Base-by-base conservation (phyloP, 768 basidiomycete species). In the Tylopilus plumbeoviolaceoides region DNA sequence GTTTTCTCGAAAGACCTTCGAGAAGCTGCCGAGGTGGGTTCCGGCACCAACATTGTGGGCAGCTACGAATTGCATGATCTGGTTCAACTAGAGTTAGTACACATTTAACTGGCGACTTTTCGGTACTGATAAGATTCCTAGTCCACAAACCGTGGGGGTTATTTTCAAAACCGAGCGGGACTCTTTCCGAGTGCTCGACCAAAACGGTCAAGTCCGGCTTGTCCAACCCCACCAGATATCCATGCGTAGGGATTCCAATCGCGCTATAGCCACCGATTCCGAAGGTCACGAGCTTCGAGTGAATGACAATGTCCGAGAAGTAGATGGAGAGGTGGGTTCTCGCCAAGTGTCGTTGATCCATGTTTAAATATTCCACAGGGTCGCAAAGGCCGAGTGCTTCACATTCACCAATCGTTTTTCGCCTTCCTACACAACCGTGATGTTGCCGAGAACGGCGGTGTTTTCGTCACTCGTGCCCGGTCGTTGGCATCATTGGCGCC, bases 101-200 rank as follows among this genome's bases (percentile, higher is more conserved):
- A 12, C 4, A 44, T 4, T 43, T 41, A 36, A 23, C 11, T 42
- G 31, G 40, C 18, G 9, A 20, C 15, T 15, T 48, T 43, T 36
- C 57, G 51, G 21, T 53, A 39, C 57, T 58, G 53, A 59, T 63
- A 39, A 10, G 35, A 15, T 42, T 27, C 27, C 25, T 60, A 98
- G 94, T 70, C 79, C 83, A 28, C 90, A 94, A 68, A 95, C 94
- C 5, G 92, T 94, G 33, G 97, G 94, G 67, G 92, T 98, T 54
- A 97, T 98, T 58, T 97, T 88, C 80, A 95, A 95, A 69, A 95
- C 94, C 1, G 97, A 98, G 67, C 85, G 93, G 14, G 92, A 93
- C 65, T 85, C 92, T 8, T 93, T 99, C 82, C 91, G 94, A 51
- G 89, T 99, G 2, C 78, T 99, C 47, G 95, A 98, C 64, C 97